A percentile compares a stretch with the other conserved stretches of the same genome.
Conservation (phyloP, 306 rosid genomes). For the Cicer bijugum region DNA sequence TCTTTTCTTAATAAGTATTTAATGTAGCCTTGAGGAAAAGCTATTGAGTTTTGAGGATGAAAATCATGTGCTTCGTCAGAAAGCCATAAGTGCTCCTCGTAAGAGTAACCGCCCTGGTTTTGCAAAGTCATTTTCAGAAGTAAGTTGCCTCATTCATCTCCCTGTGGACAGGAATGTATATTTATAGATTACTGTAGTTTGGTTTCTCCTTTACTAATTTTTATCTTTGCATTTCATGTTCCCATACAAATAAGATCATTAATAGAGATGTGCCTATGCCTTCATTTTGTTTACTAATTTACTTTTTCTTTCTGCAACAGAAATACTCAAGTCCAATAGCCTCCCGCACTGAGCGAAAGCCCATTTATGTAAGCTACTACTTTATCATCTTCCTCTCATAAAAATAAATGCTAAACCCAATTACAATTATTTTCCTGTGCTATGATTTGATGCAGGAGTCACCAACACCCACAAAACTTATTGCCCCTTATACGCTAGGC, state of each 20-base stretch:
- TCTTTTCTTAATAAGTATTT: slow-evolving; percentile 24
- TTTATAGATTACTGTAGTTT: slow-evolving; percentile 24
- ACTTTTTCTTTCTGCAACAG: slow-evolving; percentile 55
- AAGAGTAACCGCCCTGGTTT: slow-evolving; percentile 65
- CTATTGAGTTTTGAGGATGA: slow-evolving; percentile 71
- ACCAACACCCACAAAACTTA: slow-evolving; percentile 84
- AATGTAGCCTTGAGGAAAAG: slow-evolving; percentile 79
- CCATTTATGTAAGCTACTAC: slow-evolving; percentile 63
- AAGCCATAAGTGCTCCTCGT: slow-evolving; percentile 67
- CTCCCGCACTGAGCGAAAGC: slow-evolving; percentile 63
- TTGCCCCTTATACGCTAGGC: slow-evolving; percentile 60
- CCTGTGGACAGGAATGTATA: not conserved
- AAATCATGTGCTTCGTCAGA: slow-evolving; percentile 85
- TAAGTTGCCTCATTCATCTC: slow-evolving; percentile 48
- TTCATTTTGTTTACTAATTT: slow-evolving; percentile 35
- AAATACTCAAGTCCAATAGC: slow-evolving; percentile 64
- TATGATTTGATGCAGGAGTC: slow-evolving; percentile 69
- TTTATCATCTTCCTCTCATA: slow-evolving; percentile 26
- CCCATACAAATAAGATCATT: slow-evolving; percentile 2
- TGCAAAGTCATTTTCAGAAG: slow-evolving; percentile 74
- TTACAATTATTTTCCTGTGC: slow-evolving; percentile 27
- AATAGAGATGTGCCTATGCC: not conserved
- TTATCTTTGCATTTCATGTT: slow-evolving; percentile 26
- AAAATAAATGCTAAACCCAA: slow-evolving; percentile 9
- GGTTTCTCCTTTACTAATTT: slow-evolving; percentile 27